phyloP scores from a whole-genome alignment of 257 asterid genomes.

The Thymus mandschuricus region DNA sequence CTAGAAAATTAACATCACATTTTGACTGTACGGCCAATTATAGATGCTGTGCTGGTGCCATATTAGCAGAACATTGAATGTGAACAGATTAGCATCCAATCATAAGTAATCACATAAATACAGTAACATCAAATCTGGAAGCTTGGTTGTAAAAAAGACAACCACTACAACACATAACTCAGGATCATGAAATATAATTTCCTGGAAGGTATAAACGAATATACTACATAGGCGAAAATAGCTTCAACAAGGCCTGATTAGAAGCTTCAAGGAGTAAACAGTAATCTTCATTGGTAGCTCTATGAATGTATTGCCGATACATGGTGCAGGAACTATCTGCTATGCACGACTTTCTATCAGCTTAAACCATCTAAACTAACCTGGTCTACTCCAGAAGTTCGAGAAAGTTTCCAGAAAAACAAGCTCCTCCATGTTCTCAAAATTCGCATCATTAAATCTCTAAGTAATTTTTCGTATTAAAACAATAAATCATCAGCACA shows the following conservation, averaged over 20 bases:
- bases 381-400: background rate
- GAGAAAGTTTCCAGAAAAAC: background rate
- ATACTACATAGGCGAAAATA: background rate
- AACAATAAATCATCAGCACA: background rate
- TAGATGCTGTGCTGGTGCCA: too few species aligned
- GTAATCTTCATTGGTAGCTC: slow-evolving; percentile 1
- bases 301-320: background rate
- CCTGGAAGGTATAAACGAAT: background rate
- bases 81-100: background rate
- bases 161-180: background rate
- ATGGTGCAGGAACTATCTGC: background rate
- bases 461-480: background rate
- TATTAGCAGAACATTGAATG: background rate
- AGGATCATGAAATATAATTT: background rate
- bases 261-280: slow-evolving; percentile 5
- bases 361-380: slow-evolving; percentile 5
- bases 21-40: background rate
- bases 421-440: slow-evolving; percentile 2
- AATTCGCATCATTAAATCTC: background rate
- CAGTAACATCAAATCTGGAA: background rate
- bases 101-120: background rate
- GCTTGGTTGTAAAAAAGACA: background rate
- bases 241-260: background rate
- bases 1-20: background rate
- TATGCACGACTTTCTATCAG: background rate